Base-by-base conservation (phyloP, 108 stramenopile genomes). In the Parmales sp. region DNA sequence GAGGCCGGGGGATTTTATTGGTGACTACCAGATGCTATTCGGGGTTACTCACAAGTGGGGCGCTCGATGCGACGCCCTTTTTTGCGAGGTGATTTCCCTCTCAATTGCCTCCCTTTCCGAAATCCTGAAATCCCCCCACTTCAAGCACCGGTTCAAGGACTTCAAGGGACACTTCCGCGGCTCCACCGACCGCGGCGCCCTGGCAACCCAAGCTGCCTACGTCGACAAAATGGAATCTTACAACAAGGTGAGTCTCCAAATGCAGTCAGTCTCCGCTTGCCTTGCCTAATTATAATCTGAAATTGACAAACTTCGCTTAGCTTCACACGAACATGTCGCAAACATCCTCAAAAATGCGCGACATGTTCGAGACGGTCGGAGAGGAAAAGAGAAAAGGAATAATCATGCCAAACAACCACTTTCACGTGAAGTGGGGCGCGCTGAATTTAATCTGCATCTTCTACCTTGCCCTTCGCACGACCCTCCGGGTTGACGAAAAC, bases 11-110 rank as follows among this genome's bases (percentile, higher is more conserved):
- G 82, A 82, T 70, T 82, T 64, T 51, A 69, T 80, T 39, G 82
- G 82, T 28, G 82, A 83, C 71, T 75, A 72, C 60, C 82, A 80
- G 66, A 69, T 83, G 5, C 46, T 83, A 0, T 80, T 80, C 68
- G 79, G 67, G 45, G 72, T 71, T 37, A 38, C 39, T 38, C 72
- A 80, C 28, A 67, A 80, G 39, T 68, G 76, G 18, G 69, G 73
- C 39, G 67, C 72, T 39, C 28, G 45, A 23, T 41, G 75, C 45
- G 69, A 71, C 67, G 63, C 73, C 11, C n/a, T n/a, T n/a, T 75
- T 65, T 44, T 75, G 75, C 75, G 81, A 82, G 60, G 43, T 73
- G 25, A n/a, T 76, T 36, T 48, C 74, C 3, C 36, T 78, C n/a
- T 37, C 39, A 1, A 20, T 60, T 13, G 20, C 29, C 18, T 28